phyloP scores from a whole-genome alignment of 495 filamentous ascomycete species.

The Penicillium flavigenum region DNA sequence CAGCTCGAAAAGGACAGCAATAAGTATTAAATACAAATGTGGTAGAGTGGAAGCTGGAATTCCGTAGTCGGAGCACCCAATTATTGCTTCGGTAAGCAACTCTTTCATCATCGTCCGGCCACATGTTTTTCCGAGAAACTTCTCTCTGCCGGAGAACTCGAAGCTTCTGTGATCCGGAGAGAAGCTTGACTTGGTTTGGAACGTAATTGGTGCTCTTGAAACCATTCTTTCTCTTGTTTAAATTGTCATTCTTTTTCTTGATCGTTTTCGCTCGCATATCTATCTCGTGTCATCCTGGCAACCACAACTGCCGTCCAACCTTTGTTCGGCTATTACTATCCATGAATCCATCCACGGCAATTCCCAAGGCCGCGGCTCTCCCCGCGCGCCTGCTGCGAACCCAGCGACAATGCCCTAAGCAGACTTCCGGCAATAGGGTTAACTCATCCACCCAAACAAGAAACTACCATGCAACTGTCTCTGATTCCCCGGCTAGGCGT shows the following conservation, averaged over 20 bases:
- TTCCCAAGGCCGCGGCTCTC: conserved; percentile 49
- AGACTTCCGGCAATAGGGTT: conserved; percentile 23
- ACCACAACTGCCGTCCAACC: conserved; percentile 17
- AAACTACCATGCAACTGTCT: conserved; percentile 30
- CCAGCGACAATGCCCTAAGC: conserved; percentile 39
- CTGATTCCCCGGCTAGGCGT: conserved; percentile 25
- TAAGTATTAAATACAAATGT: conserved; percentile 11
- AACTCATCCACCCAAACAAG: conserved; percentile 29
- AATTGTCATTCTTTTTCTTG: conserved; percentile 16
- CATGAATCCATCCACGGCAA: conserved; percentile 46
- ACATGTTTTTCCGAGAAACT: conserved; percentile 34
- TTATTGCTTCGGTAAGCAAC: conserved; percentile 39
- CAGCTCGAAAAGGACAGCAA: conserved; percentile 21
- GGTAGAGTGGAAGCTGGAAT: conserved; percentile 20
- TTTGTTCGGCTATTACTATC: conserved; percentile 23
- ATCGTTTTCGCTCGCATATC: neutral
- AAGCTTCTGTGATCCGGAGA: conserved; percentile 36
- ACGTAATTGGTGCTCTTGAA: conserved; percentile 16
- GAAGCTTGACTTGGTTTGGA: conserved; percentile 6
- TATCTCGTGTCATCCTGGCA: neutral
- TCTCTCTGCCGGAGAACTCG: conserved; percentile 27
- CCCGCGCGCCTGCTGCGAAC: conserved; percentile 46
- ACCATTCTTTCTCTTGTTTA: conserved; percentile 13
- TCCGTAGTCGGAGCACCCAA: conserved; percentile 26
- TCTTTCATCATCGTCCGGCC: conserved; percentile 36